A percentile compares a stretch with the other conserved stretches of the same genome.
These are phyloP conservation scores for Gleditsia sinensis DNA, from an alignment of 306 rosid genomes.

Conservation along the genomic window DNA sequence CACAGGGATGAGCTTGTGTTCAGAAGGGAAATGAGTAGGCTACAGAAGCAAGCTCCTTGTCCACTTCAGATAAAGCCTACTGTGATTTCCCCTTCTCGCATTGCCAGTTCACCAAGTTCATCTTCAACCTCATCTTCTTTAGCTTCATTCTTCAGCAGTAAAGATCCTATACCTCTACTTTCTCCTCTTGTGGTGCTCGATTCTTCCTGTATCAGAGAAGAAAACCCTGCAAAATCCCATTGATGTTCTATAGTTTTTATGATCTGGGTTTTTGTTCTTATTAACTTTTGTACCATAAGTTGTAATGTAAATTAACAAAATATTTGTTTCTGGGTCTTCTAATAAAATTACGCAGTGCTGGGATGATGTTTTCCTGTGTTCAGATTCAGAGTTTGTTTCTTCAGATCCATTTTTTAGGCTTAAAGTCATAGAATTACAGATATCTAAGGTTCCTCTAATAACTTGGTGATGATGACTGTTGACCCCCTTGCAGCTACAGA, in stretches of 20 bases:
- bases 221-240: conserved; percentile 42
- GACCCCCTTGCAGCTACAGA: no score
- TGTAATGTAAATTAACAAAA: conserved; percentile 30
- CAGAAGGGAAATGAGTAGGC: conserved; percentile 48
- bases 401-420: background rate
- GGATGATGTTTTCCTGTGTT: background rate
- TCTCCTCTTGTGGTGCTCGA: conserved; percentile 66
- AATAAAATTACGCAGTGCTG: background rate
- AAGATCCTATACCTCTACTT: conserved; percentile 67
- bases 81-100: conserved; percentile 29
- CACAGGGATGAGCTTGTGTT: conserved; percentile 55
- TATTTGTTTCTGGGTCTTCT: background rate
- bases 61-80: conserved; percentile 57
- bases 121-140: conserved; percentile 37
- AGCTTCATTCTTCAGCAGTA: conserved; percentile 46
- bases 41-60: conserved; percentile 63
- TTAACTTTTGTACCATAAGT: conserved; percentile 21
- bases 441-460: background rate
- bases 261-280: conserved; percentile 4
- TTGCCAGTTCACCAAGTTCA: conserved; percentile 34
- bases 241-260: conserved; percentile 24
- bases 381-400: background rate
- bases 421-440: background rate
- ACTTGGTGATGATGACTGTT: no score
- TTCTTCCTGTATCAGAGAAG: conserved; percentile 41